phyloP scores from a whole-genome alignment of 176 grass and related monocot genomes.

The Oryza punctata region DNA sequence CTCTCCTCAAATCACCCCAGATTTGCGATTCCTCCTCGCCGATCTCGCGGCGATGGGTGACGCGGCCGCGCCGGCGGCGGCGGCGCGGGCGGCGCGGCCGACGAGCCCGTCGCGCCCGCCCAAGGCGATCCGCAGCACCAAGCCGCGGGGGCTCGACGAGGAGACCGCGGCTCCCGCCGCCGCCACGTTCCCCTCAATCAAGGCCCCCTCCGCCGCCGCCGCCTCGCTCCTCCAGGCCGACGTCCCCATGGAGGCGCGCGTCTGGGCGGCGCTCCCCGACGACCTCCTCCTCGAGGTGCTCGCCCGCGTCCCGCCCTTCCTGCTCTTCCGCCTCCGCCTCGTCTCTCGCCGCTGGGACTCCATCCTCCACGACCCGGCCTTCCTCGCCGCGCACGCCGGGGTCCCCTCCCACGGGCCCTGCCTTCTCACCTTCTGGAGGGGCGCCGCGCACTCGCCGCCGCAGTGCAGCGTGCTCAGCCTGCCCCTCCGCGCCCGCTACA shows the following conservation, averaged over 20 bases:
- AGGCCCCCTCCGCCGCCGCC: not conserved
- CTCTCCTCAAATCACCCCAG: slow-evolving; percentile 2
- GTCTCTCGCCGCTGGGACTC: slow-evolving; percentile 76
- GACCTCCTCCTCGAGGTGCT: slow-evolving; percentile 81
- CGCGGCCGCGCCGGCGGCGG: not conserved
- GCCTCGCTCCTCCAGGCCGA: slow-evolving; percentile 46
- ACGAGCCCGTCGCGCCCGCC: slow-evolving; percentile 74
- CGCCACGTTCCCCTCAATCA: slow-evolving; percentile 41
- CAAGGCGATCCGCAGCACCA: slow-evolving; percentile 70
- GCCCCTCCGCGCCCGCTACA: slow-evolving; percentile 75
- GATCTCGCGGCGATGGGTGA: slow-evolving; percentile 18
- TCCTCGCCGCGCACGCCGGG: slow-evolving; percentile 69
- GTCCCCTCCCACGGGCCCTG: slow-evolving; percentile 83
- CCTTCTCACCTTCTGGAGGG: slow-evolving; percentile 74
- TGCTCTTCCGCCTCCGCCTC: slow-evolving; percentile 70
- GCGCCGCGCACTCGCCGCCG: slow-evolving; percentile 33
- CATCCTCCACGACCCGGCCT: slow-evolving; percentile 63
- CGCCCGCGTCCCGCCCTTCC: slow-evolving; percentile 90
- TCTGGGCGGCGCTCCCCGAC: slow-evolving; percentile 77
- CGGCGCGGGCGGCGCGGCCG: slow-evolving; percentile 35
- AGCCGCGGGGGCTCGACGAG: slow-evolving; percentile 85
- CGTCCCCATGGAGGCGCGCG: slow-evolving; percentile 63
- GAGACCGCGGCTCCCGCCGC: slow-evolving; percentile 65
- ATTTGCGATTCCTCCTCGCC: slow-evolving; percentile 15
- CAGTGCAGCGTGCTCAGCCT: slow-evolving; percentile 79